Evolutionary conservation across 2,329 filamentous ascomycete species (phyloP), one percentile per base, ranked within the genome.

Genomic region (Trichoderma endophyticum): DNA sequence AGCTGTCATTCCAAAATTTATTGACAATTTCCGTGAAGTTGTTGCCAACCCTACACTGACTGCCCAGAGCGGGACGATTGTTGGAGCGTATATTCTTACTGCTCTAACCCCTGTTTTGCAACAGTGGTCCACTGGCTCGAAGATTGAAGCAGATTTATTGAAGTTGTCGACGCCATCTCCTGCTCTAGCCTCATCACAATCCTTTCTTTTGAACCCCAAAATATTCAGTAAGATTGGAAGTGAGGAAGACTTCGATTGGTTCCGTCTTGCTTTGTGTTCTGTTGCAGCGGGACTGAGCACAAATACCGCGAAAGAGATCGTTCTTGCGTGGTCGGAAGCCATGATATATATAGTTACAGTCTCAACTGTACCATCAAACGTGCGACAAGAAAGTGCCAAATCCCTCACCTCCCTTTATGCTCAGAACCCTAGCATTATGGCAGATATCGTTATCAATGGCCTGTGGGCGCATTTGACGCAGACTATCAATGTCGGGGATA

Each of bases 121-220:
- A 70, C 84, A 84, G 28, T 84, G 86, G 48, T 83, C 89, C 15
- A 88, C 90, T 66, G 85, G 87, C 75, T 82, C 87, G 56, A 78
- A 86, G 3, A 80, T 80, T 18, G 80, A 81, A 30, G 72, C 83
- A 12, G 75, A 82, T 2, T 77, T 91, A 43, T 80, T 88, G 26
- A 91, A 92, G 77, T 86, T 88, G 28, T 80, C 87, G 28, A 88
- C 90, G 64, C 90, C 93, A 76, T 89, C 89, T 12, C 85, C 97
- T 73, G 86, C 86, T 2, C 81, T 90, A 48, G 90, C 91, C n/a
- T 90, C 93, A 0, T 97, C 97, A 79, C 91, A 93, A 15, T 97
- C 95, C 0, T 96, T 97, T 80, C 84, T 98, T 24, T 86, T 98
- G 6, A 97, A 93, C 77, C 88, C 92, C 39, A 92, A 93, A 73